Evolutionary conservation across 768 basidiomycete genomes (phyloP), one percentile per base, ranked within the genome.

Genomic region (Lactarius hengduanensis): DNA sequence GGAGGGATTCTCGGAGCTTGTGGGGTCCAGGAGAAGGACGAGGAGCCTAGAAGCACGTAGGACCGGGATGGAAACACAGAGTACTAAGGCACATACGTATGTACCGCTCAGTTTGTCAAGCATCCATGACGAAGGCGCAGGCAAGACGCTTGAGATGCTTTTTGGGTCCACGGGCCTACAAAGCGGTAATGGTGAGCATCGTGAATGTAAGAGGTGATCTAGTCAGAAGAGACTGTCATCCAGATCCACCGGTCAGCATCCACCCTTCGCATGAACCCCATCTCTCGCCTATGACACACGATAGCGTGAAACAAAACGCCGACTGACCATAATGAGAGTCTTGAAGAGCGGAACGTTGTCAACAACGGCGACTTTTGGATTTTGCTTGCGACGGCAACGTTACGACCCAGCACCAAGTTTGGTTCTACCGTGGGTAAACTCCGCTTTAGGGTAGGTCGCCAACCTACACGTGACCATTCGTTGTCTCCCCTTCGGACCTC

Each of bases 41-140:
- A 71, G 95, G 94, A 76, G 95, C 95, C 94, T 93, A 43, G 34
- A 34, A 47, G 61, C 65, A 67, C 54, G 20, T 63, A 68, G 22
- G 36, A 68, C 57, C 38, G 7, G 26, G 20, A 41, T 26, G 8
- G 36, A 40, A 57, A 53, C 18, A 20, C 3, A 9, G 32, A 26
- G 54, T 26, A 34, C 20, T 9, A 55, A 2, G n/a, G 41, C 69
- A 79, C 91, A 77, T 80, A 94, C 94, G 74, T 93, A 96, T 72
- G 94, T 94, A 67, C 94, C 94, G 80, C 91, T 89, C 74, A 99
- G 81, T 83, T 99, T 99, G 85, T 98, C 94, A 70, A 99, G 86
- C 96, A 99, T 98, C 97, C 97, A 99, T 83, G 94, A 91, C 57
- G 94, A 96, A 70, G 97, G 97, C 69, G 97, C 97, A n/a, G 72